phyloP scores from a whole-genome alignment of 345 rosid species.

The Corchorus capsularis region DNA sequence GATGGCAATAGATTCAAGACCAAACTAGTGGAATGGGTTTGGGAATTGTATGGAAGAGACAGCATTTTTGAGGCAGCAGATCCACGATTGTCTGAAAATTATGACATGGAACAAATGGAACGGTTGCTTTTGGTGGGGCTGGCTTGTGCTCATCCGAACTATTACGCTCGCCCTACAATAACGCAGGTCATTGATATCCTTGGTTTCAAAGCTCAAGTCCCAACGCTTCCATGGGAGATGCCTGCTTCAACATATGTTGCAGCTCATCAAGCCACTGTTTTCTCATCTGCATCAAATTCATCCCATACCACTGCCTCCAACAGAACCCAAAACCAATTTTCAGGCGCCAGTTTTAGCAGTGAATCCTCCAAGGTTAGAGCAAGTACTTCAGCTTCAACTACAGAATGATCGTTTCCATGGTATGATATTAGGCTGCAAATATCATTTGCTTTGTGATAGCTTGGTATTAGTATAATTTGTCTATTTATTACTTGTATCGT shows the following conservation, averaged over 20 bases:
- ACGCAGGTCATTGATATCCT: constrained; percentile 52
- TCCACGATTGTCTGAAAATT: constrained; percentile 23
- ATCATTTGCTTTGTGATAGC: background rate
- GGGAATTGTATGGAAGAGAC: constrained; percentile 44
- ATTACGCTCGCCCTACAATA: constrained; percentile 45
- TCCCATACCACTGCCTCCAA: background rate
- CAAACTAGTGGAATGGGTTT: constrained; percentile 52
- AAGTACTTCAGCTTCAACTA: background rate
- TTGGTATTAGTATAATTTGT: background rate
- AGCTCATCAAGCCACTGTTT: background rate
- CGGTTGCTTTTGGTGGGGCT: constrained; percentile 49
- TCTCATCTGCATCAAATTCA: background rate
- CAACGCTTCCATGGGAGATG: constrained; percentile 43
- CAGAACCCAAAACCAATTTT: background rate
- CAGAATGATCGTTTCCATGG: background rate
- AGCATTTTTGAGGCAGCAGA: constrained; percentile 14
- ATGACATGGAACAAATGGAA: constrained; percentile 37
- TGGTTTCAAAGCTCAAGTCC: constrained; percentile 42
- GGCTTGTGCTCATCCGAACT: constrained; percentile 66
- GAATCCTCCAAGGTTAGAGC: background rate
- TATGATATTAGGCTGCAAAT: background rate
- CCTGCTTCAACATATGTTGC: constrained; percentile 33
- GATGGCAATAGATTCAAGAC: constrained; percentile 21
- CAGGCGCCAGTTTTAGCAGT: background rate
- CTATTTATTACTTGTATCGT: background rate